Percentiles rank a stretch among this genome's conserved stretches.
These are phyloP conservation scores for Tetracladium marchalianum DNA, from an alignment of 495 filamentous ascomycete species.

Conservation along the genomic window DNA sequence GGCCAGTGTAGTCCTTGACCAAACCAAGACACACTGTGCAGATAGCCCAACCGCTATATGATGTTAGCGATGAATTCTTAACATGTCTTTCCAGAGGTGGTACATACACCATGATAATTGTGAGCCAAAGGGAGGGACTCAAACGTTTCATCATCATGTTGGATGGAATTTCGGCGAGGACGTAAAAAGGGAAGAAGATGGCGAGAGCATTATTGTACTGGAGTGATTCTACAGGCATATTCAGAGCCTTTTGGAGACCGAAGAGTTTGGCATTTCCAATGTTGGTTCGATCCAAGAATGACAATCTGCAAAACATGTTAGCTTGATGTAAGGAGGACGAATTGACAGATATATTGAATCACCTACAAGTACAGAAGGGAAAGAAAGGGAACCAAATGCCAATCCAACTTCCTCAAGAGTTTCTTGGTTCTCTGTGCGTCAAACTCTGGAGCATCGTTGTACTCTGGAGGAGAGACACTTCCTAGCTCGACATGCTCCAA, in stretches of 20 bases:
- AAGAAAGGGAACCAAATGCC: constrained; percentile 38
- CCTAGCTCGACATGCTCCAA: no score
- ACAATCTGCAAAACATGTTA: constrained; percentile 16
- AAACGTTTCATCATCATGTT: constrained; percentile 56
- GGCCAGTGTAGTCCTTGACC: constrained; percentile 39
- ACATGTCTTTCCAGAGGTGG: constrained; percentile 50
- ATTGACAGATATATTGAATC: background rate
- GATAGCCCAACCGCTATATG: constrained; percentile 37
- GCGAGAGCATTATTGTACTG: constrained; percentile 57
- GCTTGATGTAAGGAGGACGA: background rate
- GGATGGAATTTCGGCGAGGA: constrained; percentile 53
- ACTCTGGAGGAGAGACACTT: no score
- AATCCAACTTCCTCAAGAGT: constrained; percentile 38
- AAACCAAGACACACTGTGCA: constrained; percentile 49
- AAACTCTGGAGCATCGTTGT: constrained; percentile 3
- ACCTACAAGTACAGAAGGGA: constrained; percentile 33
- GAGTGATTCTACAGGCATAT: constrained; percentile 30
- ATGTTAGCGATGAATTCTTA: constrained; percentile 28
- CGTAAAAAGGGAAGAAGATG: constrained; percentile 59
- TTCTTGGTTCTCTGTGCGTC: constrained; percentile 20
- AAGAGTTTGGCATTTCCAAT: constrained; percentile 67
- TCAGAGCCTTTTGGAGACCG: constrained; percentile 45
- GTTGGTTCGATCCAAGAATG: constrained; percentile 51
- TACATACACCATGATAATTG: constrained; percentile 46
- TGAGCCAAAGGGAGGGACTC: constrained; percentile 49